A percentile compares a stretch with the other conserved stretches of the same genome.
Evolutionary conservation across 805 yeast species (phyloP).

Genomic region (Candida sithepensis): DNA sequence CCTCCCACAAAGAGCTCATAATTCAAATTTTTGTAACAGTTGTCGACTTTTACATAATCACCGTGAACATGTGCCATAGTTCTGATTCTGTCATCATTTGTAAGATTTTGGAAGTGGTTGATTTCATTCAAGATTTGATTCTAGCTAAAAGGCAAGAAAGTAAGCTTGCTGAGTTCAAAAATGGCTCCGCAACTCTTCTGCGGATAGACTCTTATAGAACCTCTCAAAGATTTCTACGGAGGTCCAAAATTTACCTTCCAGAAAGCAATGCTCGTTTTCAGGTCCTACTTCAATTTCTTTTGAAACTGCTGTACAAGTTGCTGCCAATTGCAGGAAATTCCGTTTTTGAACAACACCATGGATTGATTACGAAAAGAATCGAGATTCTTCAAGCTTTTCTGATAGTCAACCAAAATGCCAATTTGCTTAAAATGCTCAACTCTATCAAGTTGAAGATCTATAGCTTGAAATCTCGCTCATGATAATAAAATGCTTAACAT

Average conservation of each 20-base stretch:
- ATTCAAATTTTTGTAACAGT: neutral
- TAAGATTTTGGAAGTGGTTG: neutral
- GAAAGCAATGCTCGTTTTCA: neutral
- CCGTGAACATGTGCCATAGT: neutral
- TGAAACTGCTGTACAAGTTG: neutral
- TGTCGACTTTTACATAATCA: neutral
- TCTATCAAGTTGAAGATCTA: conserved; percentile 1
- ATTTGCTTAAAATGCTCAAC: conserved; percentile 9
- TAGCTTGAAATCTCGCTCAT: neutral
- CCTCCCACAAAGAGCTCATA: neutral
- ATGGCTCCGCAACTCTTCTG: neutral
- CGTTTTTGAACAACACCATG: neutral
- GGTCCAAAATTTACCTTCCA: neutral
- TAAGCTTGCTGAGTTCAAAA: neutral
- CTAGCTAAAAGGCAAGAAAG: neutral
- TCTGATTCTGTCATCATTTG: neutral
- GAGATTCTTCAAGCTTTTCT: conserved; percentile 15
- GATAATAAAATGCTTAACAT: neutral
- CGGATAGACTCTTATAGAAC: neutral
- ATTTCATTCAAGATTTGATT: neutral
- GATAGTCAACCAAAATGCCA: conserved; percentile 14
- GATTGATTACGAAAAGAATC: conserved; percentile 1
- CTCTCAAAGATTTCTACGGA: neutral
- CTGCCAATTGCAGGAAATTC: neutral
- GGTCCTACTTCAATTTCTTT: neutral